Conservation (phyloP, 768 basidiomycete species). For the Russula compacta region DNA sequence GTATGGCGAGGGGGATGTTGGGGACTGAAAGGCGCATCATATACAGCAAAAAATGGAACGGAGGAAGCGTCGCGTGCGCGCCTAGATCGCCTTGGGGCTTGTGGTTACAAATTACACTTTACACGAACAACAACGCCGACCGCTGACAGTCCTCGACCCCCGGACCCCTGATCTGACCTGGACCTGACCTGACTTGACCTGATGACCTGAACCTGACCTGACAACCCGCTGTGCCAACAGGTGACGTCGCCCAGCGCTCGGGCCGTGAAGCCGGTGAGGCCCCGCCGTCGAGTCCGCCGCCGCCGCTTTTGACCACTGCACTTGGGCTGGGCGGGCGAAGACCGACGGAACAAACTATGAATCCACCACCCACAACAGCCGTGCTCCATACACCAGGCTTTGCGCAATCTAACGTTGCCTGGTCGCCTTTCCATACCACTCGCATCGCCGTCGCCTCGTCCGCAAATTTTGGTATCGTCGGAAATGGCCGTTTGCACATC, state of each 20-base stretch:
- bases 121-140: background rate
- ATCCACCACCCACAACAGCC: slow-evolving; percentile 34
- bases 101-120: background rate
- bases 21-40: slow-evolving; percentile 79
- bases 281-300: too few species aligned
- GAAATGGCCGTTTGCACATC: slow-evolving; percentile 83
- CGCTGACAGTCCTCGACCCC: too few species aligned
- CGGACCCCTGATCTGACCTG: too few species aligned
- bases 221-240: background rate
- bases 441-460: slow-evolving; percentile 74
- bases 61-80: too few species aligned
- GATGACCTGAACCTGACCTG: too few species aligned
- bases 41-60: slow-evolving; percentile 31
- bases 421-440: slow-evolving; percentile 77
- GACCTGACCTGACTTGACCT: too few species aligned
- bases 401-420: slow-evolving; percentile 71
- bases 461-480: slow-evolving; percentile 91
- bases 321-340: too few species aligned
- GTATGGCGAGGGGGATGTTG: slow-evolving; percentile 53
- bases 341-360: slow-evolving; percentile 25
- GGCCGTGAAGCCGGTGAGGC: background rate
- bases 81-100: too few species aligned
- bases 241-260: background rate
- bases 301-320: too few species aligned
- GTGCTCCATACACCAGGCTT: slow-evolving; percentile 69